These are phyloP conservation scores for Cadophora sp. DNA, from an alignment of 2,329 filamentous ascomycete genomes.

Conservation along the genomic window DNA sequence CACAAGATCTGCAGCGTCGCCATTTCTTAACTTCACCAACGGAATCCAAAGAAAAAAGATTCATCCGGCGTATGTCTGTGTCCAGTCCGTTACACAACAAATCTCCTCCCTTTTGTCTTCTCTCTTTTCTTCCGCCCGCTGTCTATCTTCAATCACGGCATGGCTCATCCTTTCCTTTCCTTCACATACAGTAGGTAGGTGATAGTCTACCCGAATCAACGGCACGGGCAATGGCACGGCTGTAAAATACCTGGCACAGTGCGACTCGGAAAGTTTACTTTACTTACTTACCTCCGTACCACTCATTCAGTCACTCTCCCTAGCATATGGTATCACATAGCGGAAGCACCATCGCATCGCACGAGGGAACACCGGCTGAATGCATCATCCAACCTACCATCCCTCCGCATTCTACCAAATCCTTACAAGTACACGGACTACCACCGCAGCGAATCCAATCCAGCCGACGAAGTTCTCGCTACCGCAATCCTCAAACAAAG, in stretches of 20 bases:
- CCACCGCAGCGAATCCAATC: too few species aligned
- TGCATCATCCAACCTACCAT: neutral
- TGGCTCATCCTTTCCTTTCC: neutral
- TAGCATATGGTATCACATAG: neutral
- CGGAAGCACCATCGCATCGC: neutral
- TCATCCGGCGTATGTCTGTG: neutral
- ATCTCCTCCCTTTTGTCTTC: neutral
- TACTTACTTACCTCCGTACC: neutral
- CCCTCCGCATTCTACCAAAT: too few species aligned
- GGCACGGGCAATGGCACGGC: neutral
- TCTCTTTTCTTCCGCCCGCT: neutral
- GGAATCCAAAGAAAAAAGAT: neutral
- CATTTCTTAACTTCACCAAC: neutral
- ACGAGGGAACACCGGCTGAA: conserved; percentile 6
- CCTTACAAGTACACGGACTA: too few species aligned
- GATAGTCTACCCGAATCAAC: neutral
- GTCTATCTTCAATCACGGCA: neutral
- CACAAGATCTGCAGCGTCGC: neutral
- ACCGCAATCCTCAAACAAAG: neutral
- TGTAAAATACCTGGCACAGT: neutral
- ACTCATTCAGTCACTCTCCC: neutral
- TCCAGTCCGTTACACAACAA: neutral
- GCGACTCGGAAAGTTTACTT: neutral
- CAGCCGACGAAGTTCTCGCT: neutral
- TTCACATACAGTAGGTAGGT: neutral